Evolutionary conservation across 331 rosid species (phyloP).

Genomic region (Stylosanthes scabra): DNA sequence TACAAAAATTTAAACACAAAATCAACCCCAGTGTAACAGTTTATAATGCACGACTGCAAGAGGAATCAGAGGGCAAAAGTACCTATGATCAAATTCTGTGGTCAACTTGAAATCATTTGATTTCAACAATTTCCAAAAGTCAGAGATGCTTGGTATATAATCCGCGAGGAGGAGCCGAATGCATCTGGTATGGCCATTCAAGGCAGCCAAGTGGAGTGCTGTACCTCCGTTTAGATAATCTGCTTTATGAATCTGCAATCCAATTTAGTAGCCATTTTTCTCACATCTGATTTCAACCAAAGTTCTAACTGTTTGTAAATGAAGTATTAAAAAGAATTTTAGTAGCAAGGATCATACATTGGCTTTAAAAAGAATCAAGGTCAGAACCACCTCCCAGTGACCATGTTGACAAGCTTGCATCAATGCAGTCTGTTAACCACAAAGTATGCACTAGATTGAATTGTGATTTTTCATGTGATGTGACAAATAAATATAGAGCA

Average conservation of each 20-base stretch:
- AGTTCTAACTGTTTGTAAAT: neutral
- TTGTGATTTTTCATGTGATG: neutral
- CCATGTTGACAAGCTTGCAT: conserved; percentile 99
- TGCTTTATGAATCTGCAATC: conserved; percentile 78
- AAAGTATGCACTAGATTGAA: conserved; percentile 5
- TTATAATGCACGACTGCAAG: conserved; percentile 19
- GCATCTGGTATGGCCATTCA: conserved; percentile 95
- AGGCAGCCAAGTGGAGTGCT: conserved; percentile 94
- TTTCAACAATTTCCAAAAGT: conserved; percentile 65
- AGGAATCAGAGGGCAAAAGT: conserved; percentile 40
- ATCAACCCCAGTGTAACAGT: conserved; percentile 34
- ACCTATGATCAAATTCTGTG: conserved; percentile 74
- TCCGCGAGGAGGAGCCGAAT: conserved; percentile 83
- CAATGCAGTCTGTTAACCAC: conserved; percentile 86
- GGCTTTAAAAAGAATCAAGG: conserved; percentile 69
- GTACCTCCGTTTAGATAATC: conserved; percentile 98
- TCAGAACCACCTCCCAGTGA: conserved; percentile 96
- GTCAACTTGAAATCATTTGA: conserved; percentile 50
- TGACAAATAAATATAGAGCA: conserved; percentile 5
- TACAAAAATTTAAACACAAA: conserved; percentile 38
- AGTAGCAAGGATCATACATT: conserved; percentile 57
- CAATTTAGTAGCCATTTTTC: conserved; percentile 40
- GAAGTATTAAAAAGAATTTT: conserved; percentile 22
- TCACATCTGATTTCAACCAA: conserved; percentile 14
- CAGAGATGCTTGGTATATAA: conserved; percentile 78